A percentile compares a stretch with the other conserved stretches of the same genome.
Conservation (phyloP, 257 asterid species). For the Orobanche coerulescens region DNA sequence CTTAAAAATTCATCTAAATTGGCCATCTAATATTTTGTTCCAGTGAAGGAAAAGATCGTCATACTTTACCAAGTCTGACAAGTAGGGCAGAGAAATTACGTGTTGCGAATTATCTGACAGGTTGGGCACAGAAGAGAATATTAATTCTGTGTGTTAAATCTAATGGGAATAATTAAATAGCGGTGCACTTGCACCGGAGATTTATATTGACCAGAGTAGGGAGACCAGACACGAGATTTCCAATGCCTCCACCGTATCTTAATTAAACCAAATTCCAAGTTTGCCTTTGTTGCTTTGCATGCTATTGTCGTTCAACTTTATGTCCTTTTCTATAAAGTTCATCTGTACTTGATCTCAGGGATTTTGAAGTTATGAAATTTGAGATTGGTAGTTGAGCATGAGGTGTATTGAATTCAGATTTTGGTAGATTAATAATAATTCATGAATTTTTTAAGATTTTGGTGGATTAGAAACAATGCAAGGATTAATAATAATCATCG, state of each 20-base stretch:
- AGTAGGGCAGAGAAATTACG: constrained; percentile 3
- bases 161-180: constrained; percentile 23
- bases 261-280: constrained; percentile 30
- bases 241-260: constrained; percentile 25
- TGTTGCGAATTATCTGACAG: constrained; percentile 17
- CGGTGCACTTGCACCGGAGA: constrained; percentile 45
- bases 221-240: constrained; percentile 32
- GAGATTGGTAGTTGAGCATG: too few relatives aligned
- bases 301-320: constrained; percentile 32
- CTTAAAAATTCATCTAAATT: background rate
- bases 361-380: too few relatives aligned
- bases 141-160: background rate
- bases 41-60: background rate
- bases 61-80: constrained; percentile 26
- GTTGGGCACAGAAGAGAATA: constrained; percentile 16
- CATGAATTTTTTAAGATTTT: too few relatives aligned
- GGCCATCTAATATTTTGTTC: background rate
- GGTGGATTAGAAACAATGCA: too few relatives aligned
- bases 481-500: too few relatives aligned
- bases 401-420: too few relatives aligned
- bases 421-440: too few relatives aligned
- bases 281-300: constrained; percentile 41
- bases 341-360: too few relatives aligned
- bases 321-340: background rate
- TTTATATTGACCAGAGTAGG: constrained; percentile 43